Evolutionary conservation across 129 eudicot genomes (phyloP).

Genomic region (Pulicaria dysenterica): DNA sequence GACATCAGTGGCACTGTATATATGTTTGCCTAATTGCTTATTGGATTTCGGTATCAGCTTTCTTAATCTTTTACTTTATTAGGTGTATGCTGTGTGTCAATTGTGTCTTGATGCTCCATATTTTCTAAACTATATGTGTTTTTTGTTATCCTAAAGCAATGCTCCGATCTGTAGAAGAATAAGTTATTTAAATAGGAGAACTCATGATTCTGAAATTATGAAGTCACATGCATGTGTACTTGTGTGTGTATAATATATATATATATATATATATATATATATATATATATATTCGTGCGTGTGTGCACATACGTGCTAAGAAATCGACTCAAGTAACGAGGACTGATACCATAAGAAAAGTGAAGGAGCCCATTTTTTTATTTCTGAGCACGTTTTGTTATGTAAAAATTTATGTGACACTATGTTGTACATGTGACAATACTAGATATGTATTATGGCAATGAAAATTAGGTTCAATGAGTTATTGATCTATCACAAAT

Average conservation of each 20-base stretch:
- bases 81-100: slow-evolving; percentile 1
- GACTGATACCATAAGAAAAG: not conserved
- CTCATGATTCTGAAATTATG: no score
- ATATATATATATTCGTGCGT: no score
- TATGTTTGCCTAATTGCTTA: not conserved
- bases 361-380: not conserved
- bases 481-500: not conserved
- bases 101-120: slow-evolving; percentile 1
- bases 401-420: not conserved
- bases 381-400: not conserved
- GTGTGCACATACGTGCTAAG: no score
- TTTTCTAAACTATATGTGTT: not conserved
- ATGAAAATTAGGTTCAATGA: not conserved
- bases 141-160: no score
- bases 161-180: no score
- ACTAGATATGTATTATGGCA: not conserved
- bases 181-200: no score
- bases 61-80: not conserved
- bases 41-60: not conserved
- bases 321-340: not conserved
- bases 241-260: no score
- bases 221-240: no score
- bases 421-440: not conserved
- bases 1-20: not conserved
- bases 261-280: no score